Base-by-base conservation (phyloP, 2,329 filamentous ascomycete genomes). In the Epichloe glyceriae region DNA sequence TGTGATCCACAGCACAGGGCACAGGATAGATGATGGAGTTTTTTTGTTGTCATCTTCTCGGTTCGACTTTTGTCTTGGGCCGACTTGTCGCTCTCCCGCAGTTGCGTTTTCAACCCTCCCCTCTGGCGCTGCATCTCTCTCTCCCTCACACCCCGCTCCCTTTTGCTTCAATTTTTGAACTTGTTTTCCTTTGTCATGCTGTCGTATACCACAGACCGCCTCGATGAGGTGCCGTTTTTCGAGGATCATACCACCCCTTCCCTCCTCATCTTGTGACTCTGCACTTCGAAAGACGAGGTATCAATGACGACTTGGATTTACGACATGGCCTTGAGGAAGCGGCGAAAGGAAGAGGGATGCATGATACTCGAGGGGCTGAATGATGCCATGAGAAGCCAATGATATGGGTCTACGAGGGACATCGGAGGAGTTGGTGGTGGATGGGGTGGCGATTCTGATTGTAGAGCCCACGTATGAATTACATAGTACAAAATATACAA, bases 381-480 rank as follows among this genome's bases (percentile, higher is more conserved):
- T 30, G 42, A 45, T 51, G 53, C 53, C 43, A 42, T 52, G 49
- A 50, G 22, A 40, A 30, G 22, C 15, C 47, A 30, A 37, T 4
- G 35, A 19, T 35, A 4, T 34, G 26, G 26, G 10, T 30, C 26
- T 30, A 30, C 26, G 10, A 30, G 22, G 40, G 34, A 30, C 14
- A 20, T 38, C 0, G 42, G 39, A 35, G 45, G 51, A 51, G 51
- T 57, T 60, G 56, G 56, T 60, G 56, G 56, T 55, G 48, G 56
- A 58, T 30, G 26, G 26, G 8, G 26, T 52, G 52, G 54, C 53
- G 53, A 53, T 57, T 60, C 63, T 59, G 59, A 62, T 54, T 56
- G 57, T 55, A 54, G 57, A 61, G 53, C 54, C 58, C 53, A 59
- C 54, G 55, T 53, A 63, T 55, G 58, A 58, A 54, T 51, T 37